Base-by-base conservation (phyloP, 352 stramenopile species). In the Globisporangium parvum region DNA sequence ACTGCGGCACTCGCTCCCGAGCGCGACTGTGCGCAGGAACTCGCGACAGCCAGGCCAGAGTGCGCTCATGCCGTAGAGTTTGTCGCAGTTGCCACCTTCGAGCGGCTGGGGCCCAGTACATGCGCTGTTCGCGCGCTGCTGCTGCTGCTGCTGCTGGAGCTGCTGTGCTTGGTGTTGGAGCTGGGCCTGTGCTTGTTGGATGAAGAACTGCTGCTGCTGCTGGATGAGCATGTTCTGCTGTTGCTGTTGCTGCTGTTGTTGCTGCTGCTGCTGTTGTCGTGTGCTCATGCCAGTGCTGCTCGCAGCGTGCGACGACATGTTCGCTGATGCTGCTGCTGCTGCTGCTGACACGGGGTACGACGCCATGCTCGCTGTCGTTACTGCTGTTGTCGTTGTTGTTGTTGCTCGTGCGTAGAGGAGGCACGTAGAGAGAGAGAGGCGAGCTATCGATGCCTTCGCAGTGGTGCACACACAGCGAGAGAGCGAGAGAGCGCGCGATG, bases 1-100 rank as follows among this genome's bases (percentile, higher is more conserved):
- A 42, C 68, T 76, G 53, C 84, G 80, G 55, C 76, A 87, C 56
- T 85, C 73, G 45, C 69, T 76, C 37, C 84, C 84, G 28, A 93
- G 70, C 60, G 72, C 62, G 39, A 82, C 62, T 48, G 70, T 83
- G 57, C 73, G 75, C 57, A 91, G 59, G 55, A 71, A 89, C 9
- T 70, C 57, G 45, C 78, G 78, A 47, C 78, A 87, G 33, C 73
- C 69, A 10, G 75, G 75, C 76, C 76, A 88, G 23, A 91, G 68
- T 57, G 77, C 76, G 55, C 78, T 91, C 80, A 91, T 86, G 41
- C 70, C 77, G 14, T 65, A 46, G 28, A 77, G 51, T 0, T 56
- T 61, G 24, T 50, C 37, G n/a, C 41, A 9, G 33, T 26, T 47
- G 15, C 37, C 10, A 3, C 31, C 31, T 44, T 44, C 39, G 15